phyloP scores from a whole-genome alignment of 1,284 basidiomycete genomes.

The Ceratobasidium sp. region DNA sequence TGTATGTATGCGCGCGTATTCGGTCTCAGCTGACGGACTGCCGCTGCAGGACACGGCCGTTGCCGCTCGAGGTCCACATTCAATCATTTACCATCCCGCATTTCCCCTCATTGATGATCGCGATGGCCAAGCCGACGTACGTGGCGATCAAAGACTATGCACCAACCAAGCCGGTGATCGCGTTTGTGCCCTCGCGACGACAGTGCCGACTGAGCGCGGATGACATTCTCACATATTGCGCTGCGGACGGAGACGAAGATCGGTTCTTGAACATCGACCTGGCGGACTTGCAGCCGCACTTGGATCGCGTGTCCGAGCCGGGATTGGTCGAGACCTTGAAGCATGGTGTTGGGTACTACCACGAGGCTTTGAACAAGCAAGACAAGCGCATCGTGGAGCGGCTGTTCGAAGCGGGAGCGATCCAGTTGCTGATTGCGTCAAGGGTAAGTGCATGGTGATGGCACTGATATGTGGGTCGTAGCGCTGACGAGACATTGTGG shows the following conservation, averaged over 20 bases:
- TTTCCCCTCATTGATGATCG: slow-evolving; percentile 97
- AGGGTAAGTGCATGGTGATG: slow-evolving; percentile 62
- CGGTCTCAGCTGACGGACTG: neutral
- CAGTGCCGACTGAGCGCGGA: slow-evolving; percentile 94
- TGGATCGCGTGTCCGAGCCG: slow-evolving; percentile 83
- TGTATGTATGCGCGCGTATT: neutral
- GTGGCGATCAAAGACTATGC: slow-evolving; percentile 92
- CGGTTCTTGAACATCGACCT: slow-evolving; percentile 91
- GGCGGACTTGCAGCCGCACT: slow-evolving; percentile 84
- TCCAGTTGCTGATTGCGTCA: slow-evolving; percentile 92
- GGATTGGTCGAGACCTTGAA: slow-evolving; percentile 83
- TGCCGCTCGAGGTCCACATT: slow-evolving; percentile 97
- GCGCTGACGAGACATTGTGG: slow-evolving; percentile 10
- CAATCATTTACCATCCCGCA: slow-evolving; percentile 96
- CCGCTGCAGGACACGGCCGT: slow-evolving; percentile 78
- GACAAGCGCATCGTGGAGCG: slow-evolving; percentile 94
- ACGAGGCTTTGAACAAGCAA: slow-evolving; percentile 89
- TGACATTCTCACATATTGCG: slow-evolving; percentile 88
- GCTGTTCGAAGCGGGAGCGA: slow-evolving; percentile 93
- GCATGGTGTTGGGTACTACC: slow-evolving; percentile 94
- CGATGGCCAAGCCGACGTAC: slow-evolving; percentile 99
- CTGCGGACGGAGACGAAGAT: slow-evolving; percentile 84
- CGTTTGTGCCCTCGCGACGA: slow-evolving; percentile 92
- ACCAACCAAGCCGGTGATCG: slow-evolving; percentile 83
- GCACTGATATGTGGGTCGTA: neutral